These are phyloP conservation scores for Monosporascus sp. DNA, from an alignment of 2,329 filamentous ascomycete species.

Conservation along the genomic window DNA sequence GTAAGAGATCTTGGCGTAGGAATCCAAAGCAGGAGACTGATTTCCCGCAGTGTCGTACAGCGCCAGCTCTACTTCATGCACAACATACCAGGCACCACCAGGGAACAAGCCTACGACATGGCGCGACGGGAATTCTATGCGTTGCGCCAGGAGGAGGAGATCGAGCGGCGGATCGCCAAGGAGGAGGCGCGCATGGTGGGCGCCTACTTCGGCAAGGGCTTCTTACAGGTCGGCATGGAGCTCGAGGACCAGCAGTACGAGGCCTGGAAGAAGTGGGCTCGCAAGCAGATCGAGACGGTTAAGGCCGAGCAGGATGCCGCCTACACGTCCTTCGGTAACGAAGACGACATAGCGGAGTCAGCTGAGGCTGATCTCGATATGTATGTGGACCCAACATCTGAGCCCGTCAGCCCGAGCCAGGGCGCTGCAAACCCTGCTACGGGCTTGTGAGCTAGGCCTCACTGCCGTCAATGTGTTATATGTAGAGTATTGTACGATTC, in stretches of 20 bases:
- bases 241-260: slow-evolving; percentile 79
- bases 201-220: slow-evolving; percentile 78
- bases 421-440: too few species aligned
- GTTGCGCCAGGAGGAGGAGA: slow-evolving; percentile 74
- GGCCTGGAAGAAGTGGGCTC: slow-evolving; percentile 61
- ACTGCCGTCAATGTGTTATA: too few species aligned
- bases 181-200: slow-evolving; percentile 86
- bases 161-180: slow-evolving; percentile 73
- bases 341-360: slow-evolving; percentile 6
- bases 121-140: slow-evolving; percentile 89
- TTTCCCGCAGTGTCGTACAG: slow-evolving; percentile 70
- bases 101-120: slow-evolving; percentile 72
- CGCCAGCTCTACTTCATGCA: slow-evolving; percentile 83
- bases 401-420: background rate
- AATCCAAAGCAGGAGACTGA: background rate
- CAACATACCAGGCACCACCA: slow-evolving; percentile 50
- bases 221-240: slow-evolving; percentile 71
- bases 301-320: slow-evolving; percentile 18
- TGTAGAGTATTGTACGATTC: too few species aligned
- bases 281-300: slow-evolving; percentile 18
- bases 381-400: slow-evolving; percentile 3
- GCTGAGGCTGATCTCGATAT: slow-evolving; percentile 7
- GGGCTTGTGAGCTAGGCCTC: too few species aligned
- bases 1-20: slow-evolving; percentile 38
- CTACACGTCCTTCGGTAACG: slow-evolving; percentile 18